Conservation (phyloP, 1,139 yeast genomes). For the Nadsonia commutata region DNA sequence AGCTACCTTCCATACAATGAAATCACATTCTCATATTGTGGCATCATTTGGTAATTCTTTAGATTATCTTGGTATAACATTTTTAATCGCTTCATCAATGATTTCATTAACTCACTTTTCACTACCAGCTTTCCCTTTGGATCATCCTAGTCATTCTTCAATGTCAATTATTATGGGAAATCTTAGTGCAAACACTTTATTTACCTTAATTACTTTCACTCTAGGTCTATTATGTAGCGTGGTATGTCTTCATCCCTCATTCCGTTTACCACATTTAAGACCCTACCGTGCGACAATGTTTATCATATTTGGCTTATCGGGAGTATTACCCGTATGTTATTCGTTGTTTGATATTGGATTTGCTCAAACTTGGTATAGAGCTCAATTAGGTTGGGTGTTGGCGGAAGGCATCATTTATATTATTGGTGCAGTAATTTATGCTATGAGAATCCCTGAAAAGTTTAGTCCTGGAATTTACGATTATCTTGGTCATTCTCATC, state of each 20-base stretch:
- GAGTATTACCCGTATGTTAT: constrained; percentile 49
- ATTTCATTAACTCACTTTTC: constrained; percentile 34
- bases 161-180: constrained; percentile 41
- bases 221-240: constrained; percentile 52
- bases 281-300: constrained; percentile 68
- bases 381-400: constrained; percentile 47
- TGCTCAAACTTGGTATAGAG: constrained; percentile 33
- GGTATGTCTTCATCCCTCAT: constrained; percentile 50
- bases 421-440: constrained; percentile 66
- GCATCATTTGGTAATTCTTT: constrained; percentile 59
- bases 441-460: constrained; percentile 65
- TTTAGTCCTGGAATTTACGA: constrained; percentile 55
- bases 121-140: neutral
- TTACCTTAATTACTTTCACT: constrained; percentile 33
- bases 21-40: constrained; percentile 54
- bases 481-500: constrained; percentile 73
- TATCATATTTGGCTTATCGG: constrained; percentile 67
- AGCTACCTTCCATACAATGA: constrained; percentile 62
- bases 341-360: constrained; percentile 35
- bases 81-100: constrained; percentile 62
- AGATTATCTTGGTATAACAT: constrained; percentile 77
- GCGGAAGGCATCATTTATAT: constrained; percentile 64
- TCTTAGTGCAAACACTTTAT: constrained; percentile 15
- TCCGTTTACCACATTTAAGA: constrained; percentile 57
- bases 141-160: constrained; percentile 26